Percentiles rank a stretch among this genome's conserved stretches.
phyloP scores from a whole-genome alignment of 805 yeast genomes.

The Candida chilensis region DNA sequence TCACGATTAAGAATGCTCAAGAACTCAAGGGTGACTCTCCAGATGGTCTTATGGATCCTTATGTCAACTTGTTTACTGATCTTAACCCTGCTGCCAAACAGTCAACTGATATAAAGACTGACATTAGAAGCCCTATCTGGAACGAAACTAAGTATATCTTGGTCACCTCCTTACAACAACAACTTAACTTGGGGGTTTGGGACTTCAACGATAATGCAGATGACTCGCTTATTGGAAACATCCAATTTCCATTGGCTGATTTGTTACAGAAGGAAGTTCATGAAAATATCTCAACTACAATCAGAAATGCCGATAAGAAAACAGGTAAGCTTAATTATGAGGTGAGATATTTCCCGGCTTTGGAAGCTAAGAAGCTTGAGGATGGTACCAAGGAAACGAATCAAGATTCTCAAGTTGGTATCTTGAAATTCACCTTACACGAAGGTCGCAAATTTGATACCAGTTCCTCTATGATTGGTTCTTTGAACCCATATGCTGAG shows the following conservation, averaged over 20 bases:
- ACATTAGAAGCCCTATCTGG: conserved; percentile 51
- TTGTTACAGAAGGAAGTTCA: conserved; percentile 45
- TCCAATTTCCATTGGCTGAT: conserved; percentile 48
- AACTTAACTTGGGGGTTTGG: conserved; percentile 43
- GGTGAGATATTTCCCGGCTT: conserved; percentile 37
- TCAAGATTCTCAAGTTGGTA: conserved; percentile 65
- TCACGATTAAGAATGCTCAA: conserved; percentile 47
- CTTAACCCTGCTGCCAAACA: conserved; percentile 33
- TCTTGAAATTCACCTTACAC: conserved; percentile 53
- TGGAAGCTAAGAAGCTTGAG: conserved; percentile 30
- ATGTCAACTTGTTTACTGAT: conserved; percentile 29
- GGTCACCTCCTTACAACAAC: conserved; percentile 47
- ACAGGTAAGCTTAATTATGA: conserved; percentile 58
- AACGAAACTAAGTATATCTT: conserved; percentile 57
- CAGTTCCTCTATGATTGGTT: conserved; percentile 38
- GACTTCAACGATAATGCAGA: conserved; percentile 49
- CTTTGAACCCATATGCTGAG: conserved; percentile 62
- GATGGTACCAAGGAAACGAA: conserved; percentile 40
- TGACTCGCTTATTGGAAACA: conserved; percentile 35
- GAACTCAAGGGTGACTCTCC: conserved; percentile 30
- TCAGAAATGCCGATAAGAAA: conserved; percentile 39
- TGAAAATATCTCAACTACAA: conserved; percentile 30
- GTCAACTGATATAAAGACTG: conserved; percentile 48
- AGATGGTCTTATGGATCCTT: conserved; percentile 48
- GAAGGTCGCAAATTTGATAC: conserved; percentile 51